phyloP scores from a whole-genome alignment of 371 early-diverging fungal genomes.

The Actinomortierella ambigua region DNA sequence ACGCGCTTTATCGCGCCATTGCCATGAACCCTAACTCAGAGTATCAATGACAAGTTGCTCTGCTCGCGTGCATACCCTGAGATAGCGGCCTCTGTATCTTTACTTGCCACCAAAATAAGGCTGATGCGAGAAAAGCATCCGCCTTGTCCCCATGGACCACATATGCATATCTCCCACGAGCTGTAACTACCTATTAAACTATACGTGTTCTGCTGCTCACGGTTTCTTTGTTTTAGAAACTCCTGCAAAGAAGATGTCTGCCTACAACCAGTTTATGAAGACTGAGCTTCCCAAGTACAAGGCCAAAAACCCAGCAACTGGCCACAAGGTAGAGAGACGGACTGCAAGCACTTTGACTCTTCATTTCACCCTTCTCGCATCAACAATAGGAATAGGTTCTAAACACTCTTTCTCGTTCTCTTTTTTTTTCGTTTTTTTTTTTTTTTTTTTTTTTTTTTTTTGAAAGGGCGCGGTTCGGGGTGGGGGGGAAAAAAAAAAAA shows the following conservation, averaged over 20 bases:
- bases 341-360: not conserved
- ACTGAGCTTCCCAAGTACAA: conserved; percentile 70
- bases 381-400: not conserved
- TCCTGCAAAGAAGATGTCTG: conserved; percentile 56
- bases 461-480: too few species aligned
- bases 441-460: not conserved
- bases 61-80: too few species aligned
- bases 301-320: conserved; percentile 56
- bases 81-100: conserved; percentile 3
- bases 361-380: not conserved
- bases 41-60: not conserved
- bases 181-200: not conserved
- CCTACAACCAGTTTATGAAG: conserved; percentile 77
- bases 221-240: not conserved
- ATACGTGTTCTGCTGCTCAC: not conserved
- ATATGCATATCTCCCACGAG: too few species aligned
- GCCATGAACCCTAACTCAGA: too few species aligned
- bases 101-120: not conserved
- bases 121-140: too few species aligned
- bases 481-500: too few species aligned
- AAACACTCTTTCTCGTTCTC: not conserved
- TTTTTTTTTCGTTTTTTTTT: not conserved
- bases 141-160: too few species aligned
- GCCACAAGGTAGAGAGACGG: conserved; percentile 56
- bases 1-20: not conserved